A percentile compares a stretch with the other conserved stretches of the same genome.
Conservation (phyloP, 2,329 filamentous ascomycete genomes). For the Microdochium nivale region DNA sequence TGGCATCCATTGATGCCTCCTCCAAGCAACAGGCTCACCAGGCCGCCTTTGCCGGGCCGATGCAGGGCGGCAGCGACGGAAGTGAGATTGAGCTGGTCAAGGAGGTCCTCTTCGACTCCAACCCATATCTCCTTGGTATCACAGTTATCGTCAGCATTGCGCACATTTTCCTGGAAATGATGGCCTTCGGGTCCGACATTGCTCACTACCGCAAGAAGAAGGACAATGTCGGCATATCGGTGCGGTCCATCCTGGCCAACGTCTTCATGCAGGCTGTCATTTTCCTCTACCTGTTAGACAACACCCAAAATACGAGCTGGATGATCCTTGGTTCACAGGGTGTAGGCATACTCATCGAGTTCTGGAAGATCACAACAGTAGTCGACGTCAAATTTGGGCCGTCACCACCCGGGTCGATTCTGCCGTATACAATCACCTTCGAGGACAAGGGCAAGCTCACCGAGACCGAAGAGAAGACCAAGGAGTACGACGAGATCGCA, state of each 20-base stretch:
- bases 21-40: constrained; percentile 75
- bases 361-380: constrained; percentile 95
- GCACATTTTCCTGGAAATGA: constrained; percentile 90
- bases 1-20: constrained; percentile 78
- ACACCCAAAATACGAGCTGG: constrained; percentile 96
- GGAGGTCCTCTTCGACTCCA: constrained; percentile 87
- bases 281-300: constrained; percentile 94
- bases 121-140: constrained; percentile 78
- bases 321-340: constrained; percentile 96
- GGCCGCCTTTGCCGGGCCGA: constrained; percentile 62
- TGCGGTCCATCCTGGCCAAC: constrained; percentile 92
- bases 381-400: constrained; percentile 79
- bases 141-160: constrained; percentile 79
- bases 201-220: constrained; percentile 99
- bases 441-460: constrained; percentile 96
- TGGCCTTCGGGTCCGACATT: constrained; percentile 97
- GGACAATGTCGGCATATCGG: constrained; percentile 93
- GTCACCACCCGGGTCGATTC: constrained; percentile 54
- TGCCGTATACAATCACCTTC: constrained; percentile 76
- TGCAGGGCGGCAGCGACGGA: constrained; percentile 76
- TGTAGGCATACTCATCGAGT: constrained; percentile 60
- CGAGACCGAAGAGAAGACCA: constrained; percentile 93
- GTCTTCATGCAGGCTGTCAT: constrained; percentile 96
- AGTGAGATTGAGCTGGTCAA: constrained; percentile 97
- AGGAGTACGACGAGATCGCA: constrained; percentile 95